Evolutionary conservation across 2,329 filamentous ascomycete species (phyloP).

Genomic region (Microcyclosporella mali): DNA sequence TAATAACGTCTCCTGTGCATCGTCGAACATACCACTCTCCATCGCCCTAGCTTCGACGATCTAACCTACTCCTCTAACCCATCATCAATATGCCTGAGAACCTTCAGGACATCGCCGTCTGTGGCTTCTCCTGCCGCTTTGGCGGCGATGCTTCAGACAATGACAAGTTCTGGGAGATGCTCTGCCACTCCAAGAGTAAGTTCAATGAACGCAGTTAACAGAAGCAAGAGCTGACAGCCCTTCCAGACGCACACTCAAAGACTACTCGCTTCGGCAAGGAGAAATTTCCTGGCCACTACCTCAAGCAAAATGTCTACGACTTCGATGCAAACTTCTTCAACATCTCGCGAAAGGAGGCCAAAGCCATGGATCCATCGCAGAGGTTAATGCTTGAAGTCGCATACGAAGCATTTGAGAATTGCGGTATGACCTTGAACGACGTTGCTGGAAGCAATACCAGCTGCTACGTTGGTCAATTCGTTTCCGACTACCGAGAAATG

Average conservation of each 20-base stretch:
- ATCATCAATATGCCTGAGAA: no score
- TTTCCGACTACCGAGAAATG: slow-evolving; percentile 11
- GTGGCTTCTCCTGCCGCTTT: slow-evolving; percentile 7
- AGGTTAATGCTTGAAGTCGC: slow-evolving; percentile 14
- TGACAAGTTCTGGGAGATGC: slow-evolving; percentile 9
- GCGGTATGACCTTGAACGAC: slow-evolving; percentile 3
- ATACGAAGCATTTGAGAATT: slow-evolving; percentile 16
- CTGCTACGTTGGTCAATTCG: slow-evolving; percentile 10
- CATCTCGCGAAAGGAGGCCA: slow-evolving; percentile 13
- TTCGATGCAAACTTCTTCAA: slow-evolving; percentile 21
- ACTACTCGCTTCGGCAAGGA: neutral
- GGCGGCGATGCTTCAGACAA: slow-evolving; percentile 7
- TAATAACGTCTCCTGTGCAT: no score
- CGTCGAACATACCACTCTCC: no score
- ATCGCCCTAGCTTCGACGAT: no score
- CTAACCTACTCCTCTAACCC: no score
- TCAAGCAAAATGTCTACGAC: slow-evolving; percentile 10
- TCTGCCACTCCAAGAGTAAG: slow-evolving; percentile 1
- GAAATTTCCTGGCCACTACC: slow-evolving; percentile 25
- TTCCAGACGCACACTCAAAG: slow-evolving; percentile 8
- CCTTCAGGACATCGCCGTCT: slow-evolving; percentile 3
- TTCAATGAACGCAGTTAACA: slow-evolving; percentile 4
- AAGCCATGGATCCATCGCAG: slow-evolving; percentile 21
- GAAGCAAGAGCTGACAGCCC: slow-evolving; percentile 15
- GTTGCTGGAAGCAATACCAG: slow-evolving; percentile 6